Conservation (phyloP, 2,329 filamentous ascomycete genomes). For the Penicillium corylophilum region DNA sequence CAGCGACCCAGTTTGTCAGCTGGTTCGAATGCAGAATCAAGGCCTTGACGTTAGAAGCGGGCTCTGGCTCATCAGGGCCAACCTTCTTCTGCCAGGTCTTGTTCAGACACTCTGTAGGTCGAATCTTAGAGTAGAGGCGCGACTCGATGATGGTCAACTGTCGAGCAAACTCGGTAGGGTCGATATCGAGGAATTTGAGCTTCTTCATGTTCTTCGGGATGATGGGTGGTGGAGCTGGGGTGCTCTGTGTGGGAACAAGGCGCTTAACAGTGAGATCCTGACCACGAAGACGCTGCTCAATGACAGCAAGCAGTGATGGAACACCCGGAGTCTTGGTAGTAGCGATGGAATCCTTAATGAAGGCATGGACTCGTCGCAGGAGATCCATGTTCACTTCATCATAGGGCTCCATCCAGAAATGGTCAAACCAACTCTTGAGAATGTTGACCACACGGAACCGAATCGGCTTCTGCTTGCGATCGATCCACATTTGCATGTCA, state of each 20-base stretch:
- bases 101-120: conserved; percentile 91
- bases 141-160: conserved; percentile 97
- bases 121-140: conserved; percentile 90
- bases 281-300: conserved; percentile 84
- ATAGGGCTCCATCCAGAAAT: conserved; percentile 96
- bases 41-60: conserved; percentile 90
- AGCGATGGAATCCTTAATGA: conserved; percentile 88
- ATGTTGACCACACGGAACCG: conserved; percentile 97
- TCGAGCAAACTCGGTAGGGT: conserved; percentile 92
- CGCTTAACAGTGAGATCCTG: conserved; percentile 82
- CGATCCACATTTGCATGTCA: conserved; percentile 85
- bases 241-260: conserved; percentile 81
- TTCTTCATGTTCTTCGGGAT: conserved; percentile 99
- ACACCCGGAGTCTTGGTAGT: conserved; percentile 91
- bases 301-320: conserved; percentile 75
- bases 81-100: conserved; percentile 99
- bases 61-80: conserved; percentile 66
- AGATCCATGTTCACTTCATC: conserved; percentile 82
- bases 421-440: conserved; percentile 96
- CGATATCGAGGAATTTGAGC: conserved; percentile 96
- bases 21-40: conserved; percentile 97
- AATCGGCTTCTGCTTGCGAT: conserved; percentile 93
- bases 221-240: conserved; percentile 80
- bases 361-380: conserved; percentile 83
- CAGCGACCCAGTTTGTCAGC: conserved; percentile 98